A percentile compares a stretch with the other conserved stretches of the same genome.
Evolutionary conservation across 1,139 yeast genomes (phyloP).

Genomic region (Yarrowia galli): DNA sequence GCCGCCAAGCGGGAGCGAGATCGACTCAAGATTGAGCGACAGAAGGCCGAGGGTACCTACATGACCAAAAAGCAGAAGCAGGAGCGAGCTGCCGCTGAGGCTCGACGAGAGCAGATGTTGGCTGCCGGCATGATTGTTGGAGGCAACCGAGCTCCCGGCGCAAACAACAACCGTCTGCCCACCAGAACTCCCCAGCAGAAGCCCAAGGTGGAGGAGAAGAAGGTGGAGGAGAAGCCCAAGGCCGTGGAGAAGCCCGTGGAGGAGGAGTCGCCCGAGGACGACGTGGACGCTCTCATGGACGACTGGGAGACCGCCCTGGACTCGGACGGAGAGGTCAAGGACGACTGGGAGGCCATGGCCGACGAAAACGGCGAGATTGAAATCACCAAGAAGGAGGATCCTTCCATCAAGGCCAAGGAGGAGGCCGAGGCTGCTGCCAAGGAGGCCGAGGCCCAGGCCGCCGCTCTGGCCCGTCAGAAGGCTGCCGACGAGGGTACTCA

Average conservation of each 20-base stretch:
- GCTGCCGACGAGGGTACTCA: slow-evolving; percentile 43
- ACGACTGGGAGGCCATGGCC: slow-evolving; percentile 48
- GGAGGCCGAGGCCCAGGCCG: slow-evolving; percentile 41
- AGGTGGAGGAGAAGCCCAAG: slow-evolving; percentile 43
- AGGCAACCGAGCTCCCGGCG: slow-evolving; percentile 54
- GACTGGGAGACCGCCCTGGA: slow-evolving; percentile 54
- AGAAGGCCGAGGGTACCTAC: slow-evolving; percentile 86
- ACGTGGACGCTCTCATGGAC: slow-evolving; percentile 50
- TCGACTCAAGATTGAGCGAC: slow-evolving; percentile 83
- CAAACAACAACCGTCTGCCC: slow-evolving; percentile 55
- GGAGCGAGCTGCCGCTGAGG: slow-evolving; percentile 84
- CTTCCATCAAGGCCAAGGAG: slow-evolving; percentile 45
- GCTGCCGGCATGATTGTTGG: slow-evolving; percentile 78
- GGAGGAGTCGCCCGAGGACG: slow-evolving; percentile 43
- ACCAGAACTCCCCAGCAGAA: slow-evolving; percentile 66
- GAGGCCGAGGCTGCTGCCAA: slow-evolving; percentile 49
- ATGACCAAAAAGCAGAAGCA: slow-evolving; percentile 92
- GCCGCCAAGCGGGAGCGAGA: slow-evolving; percentile 75
- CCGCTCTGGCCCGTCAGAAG: slow-evolving; percentile 40
- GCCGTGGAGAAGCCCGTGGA: slow-evolving; percentile 44
- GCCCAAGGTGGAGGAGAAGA: slow-evolving; percentile 44
- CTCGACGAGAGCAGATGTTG: slow-evolving; percentile 86
- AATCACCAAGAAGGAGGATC: slow-evolving; percentile 46
- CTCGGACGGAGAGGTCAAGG: slow-evolving; percentile 53
- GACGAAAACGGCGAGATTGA: slow-evolving; percentile 45